These are phyloP conservation scores for Pseudonectria buxi DNA, from an alignment of 2,329 filamentous ascomycete genomes.

Conservation along the genomic window DNA sequence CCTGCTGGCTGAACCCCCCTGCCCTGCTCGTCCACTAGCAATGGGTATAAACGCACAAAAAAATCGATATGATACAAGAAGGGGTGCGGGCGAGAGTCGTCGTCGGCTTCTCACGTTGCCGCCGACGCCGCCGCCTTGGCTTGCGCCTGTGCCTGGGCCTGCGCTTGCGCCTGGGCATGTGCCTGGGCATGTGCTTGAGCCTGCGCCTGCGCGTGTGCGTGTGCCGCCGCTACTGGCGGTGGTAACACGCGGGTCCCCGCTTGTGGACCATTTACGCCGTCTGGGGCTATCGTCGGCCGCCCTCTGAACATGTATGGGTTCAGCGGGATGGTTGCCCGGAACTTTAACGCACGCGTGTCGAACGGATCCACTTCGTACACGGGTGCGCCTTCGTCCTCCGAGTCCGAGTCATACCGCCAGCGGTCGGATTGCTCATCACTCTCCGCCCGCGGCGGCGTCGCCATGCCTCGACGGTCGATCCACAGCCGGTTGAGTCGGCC, in stretches of 20 bases:
- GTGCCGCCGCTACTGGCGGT: conserved; percentile 15
- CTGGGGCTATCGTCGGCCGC: conserved; percentile 28
- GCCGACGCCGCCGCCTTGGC: conserved; percentile 9
- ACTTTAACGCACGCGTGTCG: conserved; percentile 52
- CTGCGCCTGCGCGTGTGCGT: conserved; percentile 4
- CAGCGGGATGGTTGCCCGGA: conserved; percentile 52
- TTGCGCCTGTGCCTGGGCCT: conserved; percentile 19
- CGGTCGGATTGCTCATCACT: conserved; percentile 50
- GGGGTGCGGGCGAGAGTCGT: too few relatives aligned
- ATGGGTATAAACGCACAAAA: conserved; percentile 22
- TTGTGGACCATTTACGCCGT: conserved; percentile 18
- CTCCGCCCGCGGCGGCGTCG: conserved; percentile 40
- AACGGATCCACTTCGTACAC: conserved; percentile 71
- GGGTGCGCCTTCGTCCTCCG: conserved; percentile 73
- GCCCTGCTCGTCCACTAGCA: conserved; percentile 7
- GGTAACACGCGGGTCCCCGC: conserved; percentile 20
- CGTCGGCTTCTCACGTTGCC: too few relatives aligned
- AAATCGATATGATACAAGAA: conserved; percentile 20
- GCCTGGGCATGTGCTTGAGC: conserved; percentile 4
- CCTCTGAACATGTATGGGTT: conserved; percentile 36
- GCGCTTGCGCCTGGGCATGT: conserved; percentile 8
- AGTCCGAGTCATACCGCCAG: conserved; percentile 84
- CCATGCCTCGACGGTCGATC: conserved; percentile 74
- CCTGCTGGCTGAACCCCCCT: conserved; percentile 2
- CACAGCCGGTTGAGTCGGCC: conserved; percentile 79